Percentiles rank a stretch among this genome's conserved stretches.
These are phyloP conservation scores for Chytriomyces sp. DNA, from an alignment of 192 early-diverging fungal species.

Conservation along the genomic window DNA sequence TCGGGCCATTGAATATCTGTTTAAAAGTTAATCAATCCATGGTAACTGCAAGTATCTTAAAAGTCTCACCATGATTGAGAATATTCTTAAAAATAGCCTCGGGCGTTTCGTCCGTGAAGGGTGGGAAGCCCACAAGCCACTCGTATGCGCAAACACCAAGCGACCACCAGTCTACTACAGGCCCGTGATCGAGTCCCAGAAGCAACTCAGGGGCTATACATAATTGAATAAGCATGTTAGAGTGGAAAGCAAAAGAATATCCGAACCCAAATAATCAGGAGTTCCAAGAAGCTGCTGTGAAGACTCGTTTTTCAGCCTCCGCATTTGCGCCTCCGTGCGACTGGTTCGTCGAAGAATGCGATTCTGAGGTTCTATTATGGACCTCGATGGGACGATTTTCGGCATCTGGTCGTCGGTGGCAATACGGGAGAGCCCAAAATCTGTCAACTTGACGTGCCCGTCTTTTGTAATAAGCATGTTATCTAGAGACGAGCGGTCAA, in stretches of 20 bases:
- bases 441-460: slow-evolving; percentile 45
- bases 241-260: background rate
- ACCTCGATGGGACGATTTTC: background rate
- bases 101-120: slow-evolving; percentile 84
- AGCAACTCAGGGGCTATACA: slow-evolving; percentile 81
- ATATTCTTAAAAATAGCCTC: slow-evolving; percentile 90
- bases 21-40: slow-evolving; percentile 55
- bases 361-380: background rate
- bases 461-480: slow-evolving; percentile 84
- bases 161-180: slow-evolving; percentile 95
- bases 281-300: slow-evolving; percentile 66
- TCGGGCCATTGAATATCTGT: slow-evolving; percentile 71
- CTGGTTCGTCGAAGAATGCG: background rate
- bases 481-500: too few relatives aligned
- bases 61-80: slow-evolving; percentile 58
- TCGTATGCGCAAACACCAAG: slow-evolving; percentile 91
- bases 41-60: slow-evolving; percentile 1
- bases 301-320: slow-evolving; percentile 6
- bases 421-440: slow-evolving; percentile 92
- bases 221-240: background rate
- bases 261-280: slow-evolving; percentile 77
- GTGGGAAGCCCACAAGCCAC: slow-evolving; percentile 85
- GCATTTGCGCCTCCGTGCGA: slow-evolving; percentile 9
- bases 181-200: slow-evolving; percentile 80
- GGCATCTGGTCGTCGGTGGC: slow-evolving; percentile 60